These are phyloP conservation scores for Exophiala sp. DNA, from an alignment of 2,329 filamentous ascomycete genomes.

Conservation along the genomic window DNA sequence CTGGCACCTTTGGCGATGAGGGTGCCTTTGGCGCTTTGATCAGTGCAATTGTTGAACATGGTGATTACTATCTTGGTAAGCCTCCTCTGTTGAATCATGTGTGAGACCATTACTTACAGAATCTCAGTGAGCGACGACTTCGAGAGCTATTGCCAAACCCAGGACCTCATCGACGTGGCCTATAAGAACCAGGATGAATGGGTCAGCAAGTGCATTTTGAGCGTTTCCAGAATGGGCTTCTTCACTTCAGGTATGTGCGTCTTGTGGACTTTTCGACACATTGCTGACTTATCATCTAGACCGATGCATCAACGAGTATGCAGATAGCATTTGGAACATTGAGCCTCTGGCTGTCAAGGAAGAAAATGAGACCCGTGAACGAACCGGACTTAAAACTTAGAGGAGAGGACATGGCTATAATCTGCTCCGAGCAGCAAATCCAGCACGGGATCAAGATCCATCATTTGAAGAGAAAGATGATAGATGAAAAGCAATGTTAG, in stretches of 20 bases:
- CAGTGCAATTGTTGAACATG: slow-evolving; percentile 81
- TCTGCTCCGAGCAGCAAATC: no score
- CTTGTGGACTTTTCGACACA: background rate
- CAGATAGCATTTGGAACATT: slow-evolving; percentile 94
- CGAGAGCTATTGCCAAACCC: slow-evolving; percentile 88
- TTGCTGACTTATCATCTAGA: slow-evolving; percentile 46
- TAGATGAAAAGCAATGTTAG: no score
- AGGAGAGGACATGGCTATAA: background rate
- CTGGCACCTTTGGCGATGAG: slow-evolving; percentile 74
- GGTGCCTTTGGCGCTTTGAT: slow-evolving; percentile 78
- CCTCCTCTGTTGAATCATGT: no score
- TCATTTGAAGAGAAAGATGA: no score
- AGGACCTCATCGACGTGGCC: slow-evolving; percentile 83
- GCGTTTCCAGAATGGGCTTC: slow-evolving; percentile 93
- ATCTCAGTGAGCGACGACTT: slow-evolving; percentile 83
- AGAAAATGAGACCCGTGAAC: slow-evolving; percentile 24
- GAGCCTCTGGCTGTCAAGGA: slow-evolving; percentile 65
- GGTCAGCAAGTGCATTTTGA: slow-evolving; percentile 83
- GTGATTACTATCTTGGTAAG: slow-evolving; percentile 79
- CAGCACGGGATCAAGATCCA: no score
- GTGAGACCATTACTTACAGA: background rate
- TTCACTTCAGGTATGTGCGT: slow-evolving; percentile 62
- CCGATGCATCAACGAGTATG: slow-evolving; percentile 95
- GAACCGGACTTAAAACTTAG: slow-evolving; percentile 26
- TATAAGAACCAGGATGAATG: slow-evolving; percentile 91